These are phyloP conservation scores for Phytophthora cactorum DNA, from an alignment of 352 stramenopile species.

Conservation along the genomic window DNA sequence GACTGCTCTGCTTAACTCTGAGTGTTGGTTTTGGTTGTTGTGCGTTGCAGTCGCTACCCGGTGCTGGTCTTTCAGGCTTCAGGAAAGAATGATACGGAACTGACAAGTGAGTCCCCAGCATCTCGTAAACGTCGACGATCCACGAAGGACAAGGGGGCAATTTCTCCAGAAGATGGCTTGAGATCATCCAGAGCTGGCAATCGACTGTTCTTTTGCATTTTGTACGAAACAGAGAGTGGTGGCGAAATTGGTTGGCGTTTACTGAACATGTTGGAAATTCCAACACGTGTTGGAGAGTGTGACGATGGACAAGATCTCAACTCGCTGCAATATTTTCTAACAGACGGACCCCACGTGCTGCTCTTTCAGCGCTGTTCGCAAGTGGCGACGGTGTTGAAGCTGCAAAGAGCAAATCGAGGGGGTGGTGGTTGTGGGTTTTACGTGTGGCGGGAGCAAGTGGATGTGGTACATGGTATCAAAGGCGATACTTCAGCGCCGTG, in stretches of 20 bases:
- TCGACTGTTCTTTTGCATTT: slow-evolving; percentile 32
- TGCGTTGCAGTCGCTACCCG: slow-evolving; percentile 29
- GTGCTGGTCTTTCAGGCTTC: slow-evolving; percentile 32
- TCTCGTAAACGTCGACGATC: slow-evolving; percentile 23
- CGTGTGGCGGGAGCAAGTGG: slow-evolving; percentile 30
- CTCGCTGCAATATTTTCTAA: slow-evolving; percentile 37
- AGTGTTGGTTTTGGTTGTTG: neutral
- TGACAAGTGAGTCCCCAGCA: neutral
- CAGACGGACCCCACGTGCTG: slow-evolving; percentile 46
- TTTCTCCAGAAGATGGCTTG: neutral
- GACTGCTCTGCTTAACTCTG: neutral
- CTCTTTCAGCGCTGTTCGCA: slow-evolving; percentile 32
- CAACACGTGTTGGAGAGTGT: slow-evolving; percentile 1
- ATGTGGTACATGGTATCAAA: slow-evolving; percentile 17
- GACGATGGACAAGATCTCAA: slow-evolving; percentile 1
- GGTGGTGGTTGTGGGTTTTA: slow-evolving; percentile 24
- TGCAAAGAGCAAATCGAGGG: slow-evolving; percentile 18
- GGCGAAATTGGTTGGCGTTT: slow-evolving; percentile 24
- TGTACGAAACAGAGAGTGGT: slow-evolving; percentile 21
- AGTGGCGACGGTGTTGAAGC: slow-evolving; percentile 29
- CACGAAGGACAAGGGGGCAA: neutral
- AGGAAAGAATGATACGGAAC: neutral
- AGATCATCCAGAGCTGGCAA: neutral
- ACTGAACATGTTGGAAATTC: slow-evolving; percentile 34
- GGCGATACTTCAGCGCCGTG: slow-evolving; percentile 1